These are phyloP conservation scores for Aspergillus affinis DNA, from an alignment of 495 filamentous ascomycete genomes.

Conservation along the genomic window DNA sequence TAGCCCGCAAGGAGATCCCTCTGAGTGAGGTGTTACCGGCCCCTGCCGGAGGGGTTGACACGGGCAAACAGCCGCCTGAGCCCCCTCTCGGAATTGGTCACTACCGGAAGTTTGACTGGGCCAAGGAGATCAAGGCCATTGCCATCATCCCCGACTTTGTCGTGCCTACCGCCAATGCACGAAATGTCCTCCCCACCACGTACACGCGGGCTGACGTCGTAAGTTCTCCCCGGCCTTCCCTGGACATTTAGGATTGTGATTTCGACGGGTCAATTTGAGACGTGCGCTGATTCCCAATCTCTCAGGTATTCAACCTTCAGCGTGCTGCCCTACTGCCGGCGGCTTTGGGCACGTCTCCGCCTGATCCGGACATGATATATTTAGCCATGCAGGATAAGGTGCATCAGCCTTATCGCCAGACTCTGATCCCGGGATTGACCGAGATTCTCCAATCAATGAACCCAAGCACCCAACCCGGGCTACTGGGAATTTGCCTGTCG, in stretches of 20 bases:
- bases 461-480: conserved; percentile 77
- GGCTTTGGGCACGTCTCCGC: conserved; percentile 81
- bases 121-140: conserved; percentile 88
- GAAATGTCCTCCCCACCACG: conserved; percentile 71
- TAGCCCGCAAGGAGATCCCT: conserved; percentile 87
- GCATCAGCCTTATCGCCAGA: conserved; percentile 90
- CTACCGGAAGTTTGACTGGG: conserved; percentile 89
- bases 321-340: conserved; percentile 83
- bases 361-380: conserved; percentile 90
- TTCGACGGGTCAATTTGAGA: background rate
- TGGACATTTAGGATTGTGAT: background rate
- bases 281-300: conserved; percentile 4
- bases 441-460: conserved; percentile 85
- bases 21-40: conserved; percentile 87
- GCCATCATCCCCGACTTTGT: conserved; percentile 94
- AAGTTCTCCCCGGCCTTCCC: conserved; percentile 25
- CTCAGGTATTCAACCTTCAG: conserved; percentile 87
- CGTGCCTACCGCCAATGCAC: conserved; percentile 82
- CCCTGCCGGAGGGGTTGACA: conserved; percentile 84
- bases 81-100: conserved; percentile 91
- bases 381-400: conserved; percentile 97
- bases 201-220: conserved; percentile 81
- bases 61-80: conserved; percentile 75
- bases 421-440: conserved; percentile 85
- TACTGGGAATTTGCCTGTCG: conserved; percentile 88